Conservation (phyloP, 2,329 filamentous ascomycete genomes). For the Daldinia sp. region DNA sequence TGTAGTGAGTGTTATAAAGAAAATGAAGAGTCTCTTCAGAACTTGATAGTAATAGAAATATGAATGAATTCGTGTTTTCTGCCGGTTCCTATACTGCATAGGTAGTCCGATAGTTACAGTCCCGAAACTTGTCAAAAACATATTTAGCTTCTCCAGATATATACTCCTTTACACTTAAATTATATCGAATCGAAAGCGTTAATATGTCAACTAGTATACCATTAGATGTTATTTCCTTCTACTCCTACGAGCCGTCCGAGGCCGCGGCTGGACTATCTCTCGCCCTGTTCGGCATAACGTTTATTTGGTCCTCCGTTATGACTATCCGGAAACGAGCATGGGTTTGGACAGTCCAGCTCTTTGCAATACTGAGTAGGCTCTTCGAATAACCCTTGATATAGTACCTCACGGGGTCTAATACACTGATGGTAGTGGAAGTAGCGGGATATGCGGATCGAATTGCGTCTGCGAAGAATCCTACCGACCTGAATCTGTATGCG, state of each 20-base stretch:
- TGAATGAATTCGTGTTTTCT: neutral
- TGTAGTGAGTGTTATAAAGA: slow-evolving; percentile 3
- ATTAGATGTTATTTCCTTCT: slow-evolving; percentile 27
- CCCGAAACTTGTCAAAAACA: neutral
- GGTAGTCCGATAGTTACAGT: neutral
- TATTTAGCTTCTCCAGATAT: neutral
- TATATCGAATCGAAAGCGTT: neutral
- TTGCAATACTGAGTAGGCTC: slow-evolving; percentile 47
- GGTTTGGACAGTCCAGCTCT: slow-evolving; percentile 50
- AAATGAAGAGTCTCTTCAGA: neutral
- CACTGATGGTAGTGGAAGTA: slow-evolving; percentile 52
- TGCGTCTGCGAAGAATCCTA: slow-evolving; percentile 48
- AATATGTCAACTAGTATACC: slow-evolving; percentile 22
- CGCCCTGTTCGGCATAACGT: slow-evolving; percentile 47
- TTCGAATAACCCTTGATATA: neutral
- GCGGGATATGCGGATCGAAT: slow-evolving; percentile 53
- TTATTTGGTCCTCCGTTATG: slow-evolving; percentile 45
- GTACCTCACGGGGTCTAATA: slow-evolving; percentile 9
- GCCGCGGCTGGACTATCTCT: slow-evolving; percentile 46
- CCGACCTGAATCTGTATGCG: slow-evolving; percentile 47
- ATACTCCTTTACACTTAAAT: neutral
- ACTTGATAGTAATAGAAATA: neutral
- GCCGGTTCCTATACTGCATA: neutral
- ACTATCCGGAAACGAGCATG: slow-evolving; percentile 48
- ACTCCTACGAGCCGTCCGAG: slow-evolving; percentile 46